Conservation (phyloP, 371 early-diverging fungal species). For the Mortierella sp. region DNA sequence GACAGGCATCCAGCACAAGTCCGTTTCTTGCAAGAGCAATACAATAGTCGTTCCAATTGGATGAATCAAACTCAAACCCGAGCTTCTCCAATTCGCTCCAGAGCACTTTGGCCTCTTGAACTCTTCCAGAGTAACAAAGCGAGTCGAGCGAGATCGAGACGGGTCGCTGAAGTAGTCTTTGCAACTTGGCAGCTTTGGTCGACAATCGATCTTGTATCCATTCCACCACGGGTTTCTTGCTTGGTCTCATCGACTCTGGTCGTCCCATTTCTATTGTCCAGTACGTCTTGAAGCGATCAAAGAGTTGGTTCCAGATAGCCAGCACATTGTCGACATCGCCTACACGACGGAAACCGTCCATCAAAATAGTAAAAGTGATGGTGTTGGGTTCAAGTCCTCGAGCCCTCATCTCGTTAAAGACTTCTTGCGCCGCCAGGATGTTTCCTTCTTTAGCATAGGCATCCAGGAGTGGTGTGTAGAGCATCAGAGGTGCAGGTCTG, state of each 20-base stretch:
- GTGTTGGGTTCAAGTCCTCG: constrained; percentile 49
- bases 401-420: constrained; percentile 45
- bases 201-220: constrained; percentile 30
- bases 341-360: constrained; percentile 46
- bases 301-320: constrained; percentile 39
- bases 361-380: constrained; percentile 36
- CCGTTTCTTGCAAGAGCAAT: constrained; percentile 47
- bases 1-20: constrained; percentile 28
- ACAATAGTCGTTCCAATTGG: constrained; percentile 52
- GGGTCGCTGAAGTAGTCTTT: constrained; percentile 34
- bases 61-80: constrained; percentile 38
- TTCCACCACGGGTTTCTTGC: constrained; percentile 16
- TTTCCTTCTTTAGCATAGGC: constrained; percentile 50
- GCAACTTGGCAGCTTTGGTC: constrained; percentile 33
- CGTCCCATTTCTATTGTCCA: constrained; percentile 1
- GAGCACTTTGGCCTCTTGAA: constrained; percentile 32
- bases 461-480: constrained; percentile 41
- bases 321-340: constrained; percentile 39
- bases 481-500: constrained; percentile 21
- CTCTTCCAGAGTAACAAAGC: constrained; percentile 42
- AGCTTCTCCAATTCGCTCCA: constrained; percentile 30
- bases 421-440: constrained; percentile 23
- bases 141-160: constrained; percentile 44
- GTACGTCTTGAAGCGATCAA: constrained; percentile 15
- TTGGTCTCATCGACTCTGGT: constrained; percentile 10